Base-by-base conservation (phyloP, 495 filamentous ascomycete genomes). In the Collariella sp. region DNA sequence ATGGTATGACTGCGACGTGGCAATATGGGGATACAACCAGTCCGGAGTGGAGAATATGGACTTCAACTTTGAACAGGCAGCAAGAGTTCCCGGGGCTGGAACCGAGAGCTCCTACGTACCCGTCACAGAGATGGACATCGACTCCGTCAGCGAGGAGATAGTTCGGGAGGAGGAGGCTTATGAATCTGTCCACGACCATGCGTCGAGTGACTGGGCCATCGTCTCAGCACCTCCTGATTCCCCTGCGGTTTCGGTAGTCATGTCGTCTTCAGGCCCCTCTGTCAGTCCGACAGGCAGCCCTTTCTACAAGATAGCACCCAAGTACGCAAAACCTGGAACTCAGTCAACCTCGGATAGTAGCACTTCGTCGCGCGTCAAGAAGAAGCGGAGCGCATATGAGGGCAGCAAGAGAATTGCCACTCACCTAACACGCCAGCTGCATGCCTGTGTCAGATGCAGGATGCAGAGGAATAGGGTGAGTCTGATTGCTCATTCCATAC, bases 381-480 rank as follows among this genome's bases (percentile, higher is more conserved):
- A 70, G 51, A 65, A 62, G 56, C 52, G 67, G 34, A 62, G 66
- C 36, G 58, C 54, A 2, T 68, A 70, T 41, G 55, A 59, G 19
- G 61, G 58, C 3, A 41, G 49, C 12, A 68, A 63, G 50, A 62
- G 58, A 44, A 50, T 46, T 12, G 68, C 67, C 22, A 70, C 68
- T 2, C 56, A 65, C 23, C 48, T 68, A 7, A 71, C 68, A 1
- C 59, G 68, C 6, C 62, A 67, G 52, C 50, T 65, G 7, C 64
- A 68, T 39, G 67, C 68, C 15, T 71, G 68, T 26, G 60, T 71
- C 13, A 52, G 68, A 29, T 71, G 68, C 46, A 50, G 65, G 10
- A 68, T 70, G 62, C 68, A 71, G 34, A 62, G 68, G 49, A 70
- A 68, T 40, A 65, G 68, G 50, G 68, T 69, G 48, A 45, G 59